These are phyloP conservation scores for Truncatella angustata DNA, from an alignment of 2,329 filamentous ascomycete genomes.

Conservation along the genomic window DNA sequence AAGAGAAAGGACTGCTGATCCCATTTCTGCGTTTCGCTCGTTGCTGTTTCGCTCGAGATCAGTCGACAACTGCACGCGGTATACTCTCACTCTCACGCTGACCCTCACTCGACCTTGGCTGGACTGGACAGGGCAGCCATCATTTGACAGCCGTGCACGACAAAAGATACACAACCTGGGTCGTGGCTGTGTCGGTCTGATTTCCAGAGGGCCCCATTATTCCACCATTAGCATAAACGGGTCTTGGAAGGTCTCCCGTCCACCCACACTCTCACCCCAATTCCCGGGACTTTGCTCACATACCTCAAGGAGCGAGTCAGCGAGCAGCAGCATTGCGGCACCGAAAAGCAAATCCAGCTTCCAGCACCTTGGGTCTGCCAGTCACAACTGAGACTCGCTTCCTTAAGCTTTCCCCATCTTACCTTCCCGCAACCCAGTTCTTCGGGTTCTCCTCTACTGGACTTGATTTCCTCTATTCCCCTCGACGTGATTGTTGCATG, in stretches of 20 bases:
- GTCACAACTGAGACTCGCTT: neutral
- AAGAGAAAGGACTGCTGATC: neutral
- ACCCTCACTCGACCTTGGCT: neutral
- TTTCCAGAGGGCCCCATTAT: neutral
- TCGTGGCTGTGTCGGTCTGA: neutral
- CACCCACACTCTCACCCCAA: neutral
- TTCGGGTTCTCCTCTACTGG: neutral
- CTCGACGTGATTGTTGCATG: neutral
- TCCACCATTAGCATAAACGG: neutral
- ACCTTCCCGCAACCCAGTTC: neutral
- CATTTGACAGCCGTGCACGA: no score
- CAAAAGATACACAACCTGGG: no score
- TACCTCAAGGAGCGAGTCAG: conserved; percentile 20
- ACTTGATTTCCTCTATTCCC: neutral
- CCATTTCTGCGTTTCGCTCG: no score
- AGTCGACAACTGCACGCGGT: neutral
- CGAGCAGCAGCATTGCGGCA: conserved; percentile 49
- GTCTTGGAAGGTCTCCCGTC: neutral
- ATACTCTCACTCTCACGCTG: neutral
- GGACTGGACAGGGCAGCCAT: no score
- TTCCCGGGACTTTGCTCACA: conserved; percentile 2
- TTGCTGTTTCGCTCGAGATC: neutral
- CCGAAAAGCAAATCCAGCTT: conserved; percentile 21
- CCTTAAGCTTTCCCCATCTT: neutral
- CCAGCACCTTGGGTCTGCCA: conserved; percentile 5